A percentile compares a stretch with the other conserved stretches of the same genome.
These are phyloP conservation scores for Trichoderma sp. DNA, from an alignment of 2,329 filamentous ascomycete genomes.

Conservation along the genomic window DNA sequence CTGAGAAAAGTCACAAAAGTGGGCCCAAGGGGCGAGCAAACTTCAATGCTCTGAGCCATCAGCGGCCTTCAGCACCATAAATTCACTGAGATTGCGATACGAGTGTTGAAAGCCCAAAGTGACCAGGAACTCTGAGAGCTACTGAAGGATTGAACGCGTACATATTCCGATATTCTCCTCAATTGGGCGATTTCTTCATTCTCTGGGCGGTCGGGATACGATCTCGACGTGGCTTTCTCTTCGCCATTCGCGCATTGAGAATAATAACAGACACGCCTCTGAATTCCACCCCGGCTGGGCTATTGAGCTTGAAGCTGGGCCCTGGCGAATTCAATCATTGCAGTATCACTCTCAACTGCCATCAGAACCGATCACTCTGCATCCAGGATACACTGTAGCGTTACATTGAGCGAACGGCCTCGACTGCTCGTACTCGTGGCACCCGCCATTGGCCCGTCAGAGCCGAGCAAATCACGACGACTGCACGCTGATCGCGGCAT, in stretches of 20 bases:
- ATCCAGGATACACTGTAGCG: background rate
- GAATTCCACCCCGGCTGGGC: background rate
- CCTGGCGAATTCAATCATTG: background rate
- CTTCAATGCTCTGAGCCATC: slow-evolving; percentile 15
- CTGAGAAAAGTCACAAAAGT: slow-evolving; percentile 20
- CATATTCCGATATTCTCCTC: background rate
- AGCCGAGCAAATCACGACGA: slow-evolving; percentile 1
- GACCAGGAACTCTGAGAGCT: background rate
- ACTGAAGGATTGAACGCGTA: background rate
- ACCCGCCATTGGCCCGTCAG: background rate
- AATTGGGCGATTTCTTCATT: background rate
- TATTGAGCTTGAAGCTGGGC: background rate
- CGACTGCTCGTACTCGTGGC: background rate
- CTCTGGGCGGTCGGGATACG: background rate
- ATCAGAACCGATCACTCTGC: background rate
- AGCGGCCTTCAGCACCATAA: slow-evolving; percentile 15
- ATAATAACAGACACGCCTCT: background rate
- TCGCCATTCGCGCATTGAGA: background rate
- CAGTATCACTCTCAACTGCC: background rate
- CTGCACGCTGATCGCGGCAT: slow-evolving; percentile 6
- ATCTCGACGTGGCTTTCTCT: background rate
- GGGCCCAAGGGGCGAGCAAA: slow-evolving; percentile 19
- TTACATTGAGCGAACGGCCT: background rate
- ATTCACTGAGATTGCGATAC: background rate
- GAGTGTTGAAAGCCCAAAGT: background rate